Percentiles rank a stretch among this genome's conserved stretches.
phyloP scores from a whole-genome alignment of 169 alveolate species.

The Plasmodium vinckei region DNA sequence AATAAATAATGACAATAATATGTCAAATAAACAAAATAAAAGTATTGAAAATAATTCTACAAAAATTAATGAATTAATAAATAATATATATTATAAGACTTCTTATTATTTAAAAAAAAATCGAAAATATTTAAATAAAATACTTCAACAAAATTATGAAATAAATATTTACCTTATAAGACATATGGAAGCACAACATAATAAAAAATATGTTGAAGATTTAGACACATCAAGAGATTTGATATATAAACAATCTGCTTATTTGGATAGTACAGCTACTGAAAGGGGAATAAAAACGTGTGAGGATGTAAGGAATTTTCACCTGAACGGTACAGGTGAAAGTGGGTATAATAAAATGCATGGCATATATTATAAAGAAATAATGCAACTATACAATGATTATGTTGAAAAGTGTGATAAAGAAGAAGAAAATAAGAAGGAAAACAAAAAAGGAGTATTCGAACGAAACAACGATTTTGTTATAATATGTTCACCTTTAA shows the following conservation, averaged over 20 bases:
- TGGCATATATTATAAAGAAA: slow-evolving; percentile 14
- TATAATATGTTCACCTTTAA: slow-evolving; percentile 49
- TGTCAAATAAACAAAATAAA: not conserved
- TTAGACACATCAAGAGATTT: slow-evolving; percentile 25
- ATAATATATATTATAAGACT: slow-evolving; percentile 47
- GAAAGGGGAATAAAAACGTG: slow-evolving; percentile 53
- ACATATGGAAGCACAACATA: slow-evolving; percentile 73
- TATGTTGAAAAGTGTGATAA: not conserved
- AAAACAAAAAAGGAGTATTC: slow-evolving; percentile 19
- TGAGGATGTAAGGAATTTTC: not conserved
- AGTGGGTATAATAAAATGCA: not conserved
- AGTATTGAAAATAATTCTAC: not conserved
- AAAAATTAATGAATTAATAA: slow-evolving; percentile 23
- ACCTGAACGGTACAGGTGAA: slow-evolving; percentile 4
- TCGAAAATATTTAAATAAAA: slow-evolving; percentile 49
- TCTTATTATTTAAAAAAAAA: slow-evolving; percentile 47
- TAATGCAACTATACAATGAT: slow-evolving; percentile 34
- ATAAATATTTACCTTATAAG: slow-evolving; percentile 58
- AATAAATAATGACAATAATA: not conserved
- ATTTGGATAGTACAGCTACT: slow-evolving; percentile 45
- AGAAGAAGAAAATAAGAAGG: not conserved
- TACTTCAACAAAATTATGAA: slow-evolving; percentile 30
- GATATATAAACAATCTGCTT: slow-evolving; percentile 10
- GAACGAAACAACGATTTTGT: slow-evolving; percentile 45
- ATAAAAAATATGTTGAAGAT: slow-evolving; percentile 32